A percentile compares a stretch with the other conserved stretches of the same genome.
These are phyloP conservation scores for Calonectria leucothoes DNA, from an alignment of 2,329 filamentous ascomycete species.

Conservation along the genomic window DNA sequence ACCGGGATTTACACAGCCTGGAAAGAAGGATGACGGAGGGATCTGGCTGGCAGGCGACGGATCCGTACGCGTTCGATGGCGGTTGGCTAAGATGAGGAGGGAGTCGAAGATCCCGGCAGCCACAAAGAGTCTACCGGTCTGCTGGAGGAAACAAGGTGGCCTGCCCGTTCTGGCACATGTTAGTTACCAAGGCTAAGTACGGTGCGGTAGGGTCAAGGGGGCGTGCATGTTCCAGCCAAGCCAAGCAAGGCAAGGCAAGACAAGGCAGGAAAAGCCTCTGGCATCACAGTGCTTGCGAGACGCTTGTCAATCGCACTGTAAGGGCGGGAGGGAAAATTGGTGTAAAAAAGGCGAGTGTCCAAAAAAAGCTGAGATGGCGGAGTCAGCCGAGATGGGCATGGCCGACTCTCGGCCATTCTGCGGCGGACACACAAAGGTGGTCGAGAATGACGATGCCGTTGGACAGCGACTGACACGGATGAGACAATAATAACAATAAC, in stretches of 20 bases:
- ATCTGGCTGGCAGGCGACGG: not conserved
- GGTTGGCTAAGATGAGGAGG: not conserved
- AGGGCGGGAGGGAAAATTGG: not conserved
- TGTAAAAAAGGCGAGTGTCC: not conserved
- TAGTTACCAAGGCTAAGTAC: no score
- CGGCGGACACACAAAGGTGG: conserved; percentile 1
- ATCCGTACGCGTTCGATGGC: not conserved
- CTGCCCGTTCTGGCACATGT: not conserved
- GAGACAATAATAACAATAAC: conserved; percentile 9
- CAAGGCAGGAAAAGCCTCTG: not conserved
- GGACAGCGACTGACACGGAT: conserved; percentile 11
- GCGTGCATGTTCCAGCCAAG: not conserved
- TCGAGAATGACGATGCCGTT: conserved; percentile 4
- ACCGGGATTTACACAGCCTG: not conserved
- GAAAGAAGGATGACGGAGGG: conserved; percentile 1
- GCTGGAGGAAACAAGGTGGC: not conserved
- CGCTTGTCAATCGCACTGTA: not conserved
- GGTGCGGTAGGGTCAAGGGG: conserved; percentile 9
- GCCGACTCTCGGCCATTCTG: not conserved
- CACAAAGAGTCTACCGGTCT: not conserved
- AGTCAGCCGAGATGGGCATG: not conserved
- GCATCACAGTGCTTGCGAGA: not conserved
- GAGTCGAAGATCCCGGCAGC: not conserved
- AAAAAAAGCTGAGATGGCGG: conserved; percentile 3
- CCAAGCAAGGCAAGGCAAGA: not conserved